Conservation (phyloP, 345 rosid species). For the Angophora floribunda region DNA sequence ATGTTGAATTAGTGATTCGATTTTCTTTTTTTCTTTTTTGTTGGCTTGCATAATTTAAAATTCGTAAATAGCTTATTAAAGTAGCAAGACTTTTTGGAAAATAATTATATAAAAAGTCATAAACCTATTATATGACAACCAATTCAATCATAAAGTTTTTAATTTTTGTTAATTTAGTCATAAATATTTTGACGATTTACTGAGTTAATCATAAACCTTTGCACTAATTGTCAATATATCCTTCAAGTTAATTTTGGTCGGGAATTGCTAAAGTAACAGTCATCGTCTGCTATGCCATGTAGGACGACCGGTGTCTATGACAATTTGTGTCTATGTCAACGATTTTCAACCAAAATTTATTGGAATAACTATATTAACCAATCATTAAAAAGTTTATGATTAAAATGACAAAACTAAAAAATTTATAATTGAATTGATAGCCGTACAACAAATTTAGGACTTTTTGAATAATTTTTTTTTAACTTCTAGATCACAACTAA, state of each 20-base stretch:
- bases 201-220: not conserved
- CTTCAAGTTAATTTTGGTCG: rapidly evolving
- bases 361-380: rapidly evolving
- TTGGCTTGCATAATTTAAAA: too few species aligned
- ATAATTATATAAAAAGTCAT: too few species aligned
- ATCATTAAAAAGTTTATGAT: too few species aligned
- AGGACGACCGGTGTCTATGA: rapidly evolving
- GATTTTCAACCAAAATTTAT: rapidly evolving
- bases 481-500: too few species aligned
- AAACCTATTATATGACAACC: too few species aligned
- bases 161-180: too few species aligned
- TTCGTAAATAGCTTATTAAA: too few species aligned
- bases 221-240: not conserved
- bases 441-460: rapidly evolving
- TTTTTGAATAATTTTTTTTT: too few species aligned
- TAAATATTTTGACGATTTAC: too few species aligned
- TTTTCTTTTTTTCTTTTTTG: too few species aligned
- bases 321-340: not conserved
- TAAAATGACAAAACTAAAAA: rapidly evolving
- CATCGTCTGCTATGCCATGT: not conserved
- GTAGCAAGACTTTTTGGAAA: not conserved
- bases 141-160: too few species aligned
- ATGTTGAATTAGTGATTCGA: too few species aligned
- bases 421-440: rapidly evolving
- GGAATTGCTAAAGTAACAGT: not conserved